Percentiles rank a stretch among this genome's conserved stretches.
phyloP scores from a whole-genome alignment of 129 eudicot genomes.

The Deinandra increscens region DNA sequence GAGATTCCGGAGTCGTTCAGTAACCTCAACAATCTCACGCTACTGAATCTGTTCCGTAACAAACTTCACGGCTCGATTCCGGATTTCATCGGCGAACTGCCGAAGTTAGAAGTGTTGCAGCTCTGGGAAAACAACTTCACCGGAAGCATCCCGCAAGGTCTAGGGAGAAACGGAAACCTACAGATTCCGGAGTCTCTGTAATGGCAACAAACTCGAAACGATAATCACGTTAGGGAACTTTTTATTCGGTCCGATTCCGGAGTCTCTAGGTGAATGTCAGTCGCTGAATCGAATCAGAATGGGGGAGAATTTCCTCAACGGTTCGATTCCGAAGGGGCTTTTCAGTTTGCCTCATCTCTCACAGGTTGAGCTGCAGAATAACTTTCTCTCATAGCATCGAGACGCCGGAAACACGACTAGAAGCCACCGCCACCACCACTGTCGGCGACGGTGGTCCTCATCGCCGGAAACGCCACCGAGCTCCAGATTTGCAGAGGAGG shows the following conservation, averaged over 20 bases:
- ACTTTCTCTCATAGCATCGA: conserved; percentile 67
- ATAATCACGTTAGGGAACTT: conserved; percentile 73
- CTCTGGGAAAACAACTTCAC: conserved; percentile 95
- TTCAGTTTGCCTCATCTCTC: conserved; percentile 71
- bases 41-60: conserved; percentile 75
- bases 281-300: conserved; percentile 69
- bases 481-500: too few species aligned
- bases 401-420: too few species aligned
- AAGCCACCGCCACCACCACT: too few species aligned
- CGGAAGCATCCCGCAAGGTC: conserved; percentile 61
- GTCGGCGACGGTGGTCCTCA: too few species aligned
- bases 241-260: conserved; percentile 85
- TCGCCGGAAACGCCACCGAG: too few species aligned
- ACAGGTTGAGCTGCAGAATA: conserved; percentile 89
- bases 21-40: conserved; percentile 58
- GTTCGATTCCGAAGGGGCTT: conserved; percentile 87
- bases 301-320: conserved; percentile 84
- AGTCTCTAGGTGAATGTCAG: conserved; percentile 61
- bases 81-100: conserved; percentile 73
- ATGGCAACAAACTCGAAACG: conserved; percentile 62
- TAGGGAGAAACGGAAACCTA: conserved; percentile 64
- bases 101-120: conserved; percentile 70
- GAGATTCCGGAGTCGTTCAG: conserved; percentile 66
- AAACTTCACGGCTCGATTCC: conserved; percentile 86
- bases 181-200: conserved; percentile 57